These are phyloP conservation scores for Mucor velutinosus DNA, from an alignment of 371 early-diverging fungal species.

Conservation along the genomic window DNA sequence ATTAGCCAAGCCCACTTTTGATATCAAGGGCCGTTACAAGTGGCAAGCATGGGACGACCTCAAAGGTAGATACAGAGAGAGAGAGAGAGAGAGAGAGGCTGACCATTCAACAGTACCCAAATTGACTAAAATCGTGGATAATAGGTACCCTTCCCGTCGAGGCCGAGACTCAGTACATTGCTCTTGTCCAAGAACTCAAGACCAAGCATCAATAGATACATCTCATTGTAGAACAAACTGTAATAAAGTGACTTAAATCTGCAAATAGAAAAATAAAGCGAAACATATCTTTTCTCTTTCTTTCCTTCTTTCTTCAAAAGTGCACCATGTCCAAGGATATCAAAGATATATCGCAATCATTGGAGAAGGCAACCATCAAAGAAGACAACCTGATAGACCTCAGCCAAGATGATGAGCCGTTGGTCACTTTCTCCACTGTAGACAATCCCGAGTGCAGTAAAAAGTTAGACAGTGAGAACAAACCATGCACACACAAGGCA, in stretches of 20 bases:
- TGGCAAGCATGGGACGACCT: conserved; percentile 79
- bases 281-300: not conserved
- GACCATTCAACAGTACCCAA: not conserved
- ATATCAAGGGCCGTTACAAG: conserved; percentile 76
- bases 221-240: not conserved
- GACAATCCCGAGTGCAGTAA: not conserved
- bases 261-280: not conserved
- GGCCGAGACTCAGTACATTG: conserved; percentile 81
- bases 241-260: conserved; percentile 5
- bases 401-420: not conserved
- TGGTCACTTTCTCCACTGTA: not conserved
- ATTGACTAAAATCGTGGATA: not conserved
- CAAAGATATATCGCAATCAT: conserved; percentile 1
- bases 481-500: not conserved
- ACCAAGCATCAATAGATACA: conserved; percentile 31
- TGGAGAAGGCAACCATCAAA: not conserved
- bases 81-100: not conserved
- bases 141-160: conserved; percentile 46
- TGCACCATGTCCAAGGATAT: conserved; percentile 14
- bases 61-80: conserved; percentile 48
- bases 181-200: conserved; percentile 64
- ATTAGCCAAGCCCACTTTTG: conserved; percentile 60
- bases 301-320: not conserved
- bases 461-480: not conserved
- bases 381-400: not conserved